phyloP scores from a whole-genome alignment of 306 rosid species.

The Cucurbita ficifolia region DNA sequence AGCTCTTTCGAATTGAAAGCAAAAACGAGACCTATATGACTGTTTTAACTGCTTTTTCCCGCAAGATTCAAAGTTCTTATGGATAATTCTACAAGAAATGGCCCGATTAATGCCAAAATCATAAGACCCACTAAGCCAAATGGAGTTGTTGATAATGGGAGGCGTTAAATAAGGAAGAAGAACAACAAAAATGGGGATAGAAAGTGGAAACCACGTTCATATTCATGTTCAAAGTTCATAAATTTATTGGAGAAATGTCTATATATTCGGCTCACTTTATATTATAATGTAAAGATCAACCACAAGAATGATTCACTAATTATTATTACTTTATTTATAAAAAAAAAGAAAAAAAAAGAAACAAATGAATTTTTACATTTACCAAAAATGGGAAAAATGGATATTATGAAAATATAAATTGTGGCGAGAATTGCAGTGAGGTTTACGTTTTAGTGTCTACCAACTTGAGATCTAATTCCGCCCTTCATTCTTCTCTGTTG shows the following conservation, averaged over 20 bases:
- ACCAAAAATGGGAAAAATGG: too few relatives aligned
- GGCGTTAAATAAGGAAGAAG: not conserved
- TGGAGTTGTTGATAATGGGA: not conserved
- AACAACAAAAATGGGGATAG: not conserved
- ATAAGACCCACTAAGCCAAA: not conserved
- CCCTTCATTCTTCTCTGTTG: not conserved
- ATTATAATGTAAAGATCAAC: too few relatives aligned
- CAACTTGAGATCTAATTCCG: not conserved
- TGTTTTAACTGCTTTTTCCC: not conserved
- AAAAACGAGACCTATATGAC: constrained; percentile 10
- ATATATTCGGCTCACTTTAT: not conserved
- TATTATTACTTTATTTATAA: too few relatives aligned
- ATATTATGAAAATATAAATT: too few relatives aligned
- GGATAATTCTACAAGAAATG: not conserved
- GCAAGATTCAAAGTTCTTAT: not conserved
- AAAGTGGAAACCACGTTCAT: constrained; percentile 10
- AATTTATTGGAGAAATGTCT: not conserved
- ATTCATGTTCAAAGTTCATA: not conserved
- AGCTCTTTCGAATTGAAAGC: constrained; percentile 4
- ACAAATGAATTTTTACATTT: too few relatives aligned
- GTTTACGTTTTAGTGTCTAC: not conserved
- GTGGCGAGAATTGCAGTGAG: not conserved
- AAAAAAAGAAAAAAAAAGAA: too few relatives aligned
- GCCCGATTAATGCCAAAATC: not conserved
- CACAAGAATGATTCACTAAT: too few relatives aligned